These are phyloP conservation scores for Kwoniella sp. DNA, from an alignment of 768 basidiomycete species.

Conservation along the genomic window DNA sequence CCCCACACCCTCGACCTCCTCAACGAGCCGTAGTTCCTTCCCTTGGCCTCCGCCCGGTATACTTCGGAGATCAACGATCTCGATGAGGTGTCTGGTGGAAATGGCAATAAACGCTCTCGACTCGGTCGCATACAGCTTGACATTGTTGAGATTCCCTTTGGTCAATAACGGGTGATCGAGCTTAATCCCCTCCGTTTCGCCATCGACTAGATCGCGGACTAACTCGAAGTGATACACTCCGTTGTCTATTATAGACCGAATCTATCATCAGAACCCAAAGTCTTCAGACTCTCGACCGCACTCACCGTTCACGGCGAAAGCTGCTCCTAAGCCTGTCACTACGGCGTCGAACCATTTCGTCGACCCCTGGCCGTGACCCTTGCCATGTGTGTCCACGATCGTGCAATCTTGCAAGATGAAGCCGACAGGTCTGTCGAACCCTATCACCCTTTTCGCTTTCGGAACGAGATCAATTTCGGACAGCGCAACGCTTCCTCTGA, in stretches of 20 bases:
- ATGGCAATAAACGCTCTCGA: conserved; percentile 32
- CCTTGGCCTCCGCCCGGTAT: conserved; percentile 5
- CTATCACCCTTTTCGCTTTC: conserved; percentile 13
- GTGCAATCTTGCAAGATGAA: conserved; percentile 22
- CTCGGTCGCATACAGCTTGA: conserved; percentile 31
- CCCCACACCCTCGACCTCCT: conserved; percentile 38
- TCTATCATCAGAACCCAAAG: no score
- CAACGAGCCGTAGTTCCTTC: not conserved
- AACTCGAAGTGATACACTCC: conserved; percentile 19
- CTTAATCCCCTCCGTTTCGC: not conserved
- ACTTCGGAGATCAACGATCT: conserved; percentile 20
- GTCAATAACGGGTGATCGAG: conserved; percentile 24
- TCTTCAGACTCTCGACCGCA: not conserved
- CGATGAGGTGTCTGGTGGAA: conserved; percentile 26
- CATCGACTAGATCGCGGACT: not conserved
- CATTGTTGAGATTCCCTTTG: not conserved
- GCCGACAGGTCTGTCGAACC: conserved; percentile 22
- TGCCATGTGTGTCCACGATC: not conserved
- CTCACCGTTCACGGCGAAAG: conserved; percentile 24
- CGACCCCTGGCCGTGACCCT: not conserved
- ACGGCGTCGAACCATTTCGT: conserved; percentile 26
- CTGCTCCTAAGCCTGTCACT: conserved; percentile 26
- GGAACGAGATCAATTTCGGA: not conserved
- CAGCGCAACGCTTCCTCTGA: conserved; percentile 9
- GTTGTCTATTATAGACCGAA: conserved; percentile 3